These are phyloP conservation scores for Trichoderma sp. DNA, from an alignment of 2,329 filamentous ascomycete species.

Conservation along the genomic window DNA sequence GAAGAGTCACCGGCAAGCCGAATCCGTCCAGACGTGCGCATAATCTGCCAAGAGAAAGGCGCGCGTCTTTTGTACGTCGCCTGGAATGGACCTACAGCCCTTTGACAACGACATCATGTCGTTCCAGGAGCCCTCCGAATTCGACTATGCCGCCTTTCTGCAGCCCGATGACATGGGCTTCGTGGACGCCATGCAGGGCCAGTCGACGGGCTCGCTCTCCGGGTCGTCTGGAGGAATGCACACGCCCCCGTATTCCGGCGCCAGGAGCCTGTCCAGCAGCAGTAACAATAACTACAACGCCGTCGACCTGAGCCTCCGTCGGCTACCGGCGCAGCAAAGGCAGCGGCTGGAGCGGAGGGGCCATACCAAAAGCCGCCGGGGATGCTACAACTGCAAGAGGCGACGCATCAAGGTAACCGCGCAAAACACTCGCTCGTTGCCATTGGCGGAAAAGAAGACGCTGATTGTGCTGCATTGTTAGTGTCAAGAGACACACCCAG, in stretches of 20 bases:
- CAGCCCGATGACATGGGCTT: conserved; percentile 29
- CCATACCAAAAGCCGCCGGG: conserved; percentile 63
- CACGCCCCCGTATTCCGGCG: conserved; percentile 32
- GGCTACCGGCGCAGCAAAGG: conserved; percentile 28
- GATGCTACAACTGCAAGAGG: conserved; percentile 66
- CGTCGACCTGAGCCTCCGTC: conserved; percentile 20
- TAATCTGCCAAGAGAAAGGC: neutral
- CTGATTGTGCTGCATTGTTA: conserved; percentile 29
- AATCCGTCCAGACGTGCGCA: neutral
- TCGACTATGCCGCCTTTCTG: conserved; percentile 41
- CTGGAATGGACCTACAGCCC: conserved; percentile 31
- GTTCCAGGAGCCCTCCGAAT: conserved; percentile 32
- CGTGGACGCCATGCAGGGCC: conserved; percentile 19
- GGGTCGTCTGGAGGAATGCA: conserved; percentile 31
- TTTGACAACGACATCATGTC: conserved; percentile 30
- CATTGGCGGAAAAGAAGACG: neutral
- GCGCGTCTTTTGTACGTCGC: neutral
- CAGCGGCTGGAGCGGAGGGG: conserved; percentile 54
- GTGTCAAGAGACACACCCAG: conserved; percentile 64
- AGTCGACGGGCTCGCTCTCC: conserved; percentile 22
- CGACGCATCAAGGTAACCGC: conserved; percentile 57
- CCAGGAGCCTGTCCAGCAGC: conserved; percentile 25
- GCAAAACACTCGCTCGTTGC: neutral
- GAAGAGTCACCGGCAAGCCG: conserved; percentile 7
- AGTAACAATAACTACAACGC: conserved; percentile 6